Evolutionary conservation across 73 alveolate genomes (phyloP).

Genomic region (Stentor roeselii): DNA sequence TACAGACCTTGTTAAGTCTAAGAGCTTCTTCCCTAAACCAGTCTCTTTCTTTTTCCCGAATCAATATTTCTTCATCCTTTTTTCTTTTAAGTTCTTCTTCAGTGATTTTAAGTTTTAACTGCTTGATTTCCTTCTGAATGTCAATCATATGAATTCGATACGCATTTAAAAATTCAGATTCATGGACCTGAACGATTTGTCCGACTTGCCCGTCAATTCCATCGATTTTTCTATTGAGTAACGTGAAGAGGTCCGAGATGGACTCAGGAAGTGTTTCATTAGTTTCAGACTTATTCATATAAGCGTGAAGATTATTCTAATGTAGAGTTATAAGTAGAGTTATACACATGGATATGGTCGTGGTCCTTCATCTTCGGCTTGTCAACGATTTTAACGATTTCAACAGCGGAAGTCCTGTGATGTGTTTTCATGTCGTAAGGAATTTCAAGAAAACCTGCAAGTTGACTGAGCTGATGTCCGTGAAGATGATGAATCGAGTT

Average conservation of each 20-base stretch:
- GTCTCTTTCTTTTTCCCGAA: conserved; percentile 31
- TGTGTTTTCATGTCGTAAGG: background rate
- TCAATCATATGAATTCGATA: background rate
- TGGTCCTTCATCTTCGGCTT: background rate
- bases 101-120: background rate
- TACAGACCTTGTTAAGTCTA: conserved; percentile 29
- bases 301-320: background rate
- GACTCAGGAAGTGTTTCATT: background rate
- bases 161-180: background rate
- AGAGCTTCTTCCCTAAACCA: conserved; percentile 40
- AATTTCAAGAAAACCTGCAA: conserved; percentile 50
- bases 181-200: conserved; percentile 3
- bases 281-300: too few relatives aligned
- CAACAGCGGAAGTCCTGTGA: background rate
- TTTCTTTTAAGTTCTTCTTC: conserved; percentile 17
- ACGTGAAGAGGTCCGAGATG: background rate
- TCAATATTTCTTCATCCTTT: background rate
- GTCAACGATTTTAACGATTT: background rate
- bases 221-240: background rate
- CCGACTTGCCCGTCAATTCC: conserved; percentile 2
- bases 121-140: background rate
- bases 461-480: conserved; percentile 43
- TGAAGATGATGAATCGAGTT: conserved; percentile 61
- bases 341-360: background rate
- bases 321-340: background rate